These are phyloP conservation scores for Fraxinus latifolia DNA, from an alignment of 305 asterid species.

Conservation along the genomic window DNA sequence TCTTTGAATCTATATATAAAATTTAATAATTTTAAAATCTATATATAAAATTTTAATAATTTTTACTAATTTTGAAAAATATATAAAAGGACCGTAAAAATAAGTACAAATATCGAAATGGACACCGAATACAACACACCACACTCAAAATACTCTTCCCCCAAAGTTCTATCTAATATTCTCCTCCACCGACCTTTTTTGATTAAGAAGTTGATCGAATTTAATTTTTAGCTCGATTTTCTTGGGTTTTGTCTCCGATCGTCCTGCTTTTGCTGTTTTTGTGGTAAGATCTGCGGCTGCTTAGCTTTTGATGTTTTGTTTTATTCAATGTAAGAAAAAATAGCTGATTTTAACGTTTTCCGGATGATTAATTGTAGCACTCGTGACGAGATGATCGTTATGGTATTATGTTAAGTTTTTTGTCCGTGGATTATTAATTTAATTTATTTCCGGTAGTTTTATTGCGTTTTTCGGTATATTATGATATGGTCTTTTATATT, in stretches of 20 bases:
- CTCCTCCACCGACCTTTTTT: constrained; percentile 23
- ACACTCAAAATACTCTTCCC: background rate
- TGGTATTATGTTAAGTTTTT: background rate
- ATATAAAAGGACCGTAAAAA: background rate
- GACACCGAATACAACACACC: background rate
- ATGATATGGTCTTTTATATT: background rate
- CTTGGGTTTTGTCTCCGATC: constrained; percentile 33
- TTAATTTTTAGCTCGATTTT: constrained; percentile 15
- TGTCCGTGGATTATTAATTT: background rate
- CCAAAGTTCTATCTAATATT: background rate
- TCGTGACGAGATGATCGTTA: constrained; percentile 17
- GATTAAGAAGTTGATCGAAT: constrained; percentile 36
- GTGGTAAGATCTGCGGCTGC: constrained; percentile 45
- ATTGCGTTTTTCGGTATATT: background rate
- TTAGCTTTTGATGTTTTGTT: background rate
- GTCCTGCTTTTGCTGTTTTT: constrained; percentile 26
- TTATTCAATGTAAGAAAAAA: constrained; percentile 16
- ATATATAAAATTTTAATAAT: too few species aligned
- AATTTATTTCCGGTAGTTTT: background rate
- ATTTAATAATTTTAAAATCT: too few species aligned
- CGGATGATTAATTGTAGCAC: constrained; percentile 23
- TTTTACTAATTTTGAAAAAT: background rate
- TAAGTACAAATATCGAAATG: background rate
- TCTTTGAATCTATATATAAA: background rate
- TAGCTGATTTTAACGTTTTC: constrained; percentile 13